Base-by-base conservation (phyloP, 768 basidiomycete genomes). In the Rhodotorula diobovata region DNA sequence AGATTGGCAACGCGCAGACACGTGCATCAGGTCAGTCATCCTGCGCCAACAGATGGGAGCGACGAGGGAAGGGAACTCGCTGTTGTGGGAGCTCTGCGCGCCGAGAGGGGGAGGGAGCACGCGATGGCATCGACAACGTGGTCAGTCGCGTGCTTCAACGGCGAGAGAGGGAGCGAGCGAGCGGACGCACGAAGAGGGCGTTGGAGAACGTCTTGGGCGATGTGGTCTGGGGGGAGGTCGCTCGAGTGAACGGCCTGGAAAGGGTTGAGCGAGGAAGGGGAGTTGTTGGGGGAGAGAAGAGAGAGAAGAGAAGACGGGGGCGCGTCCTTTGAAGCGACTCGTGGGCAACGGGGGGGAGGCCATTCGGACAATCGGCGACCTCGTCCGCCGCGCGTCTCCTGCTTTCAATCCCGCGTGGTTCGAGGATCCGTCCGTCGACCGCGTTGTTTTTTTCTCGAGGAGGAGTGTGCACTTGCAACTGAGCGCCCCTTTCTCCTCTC, bases 151-250 rank as follows among this genome's bases (percentile, higher is more conserved):
- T 25, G 28, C 15, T 23, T 37, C 14, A 43, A 43, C 39, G 2
- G 39, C 56, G 30, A 12, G 45, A 12, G 35, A 12, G 56, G 23
- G 4, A 14, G 25, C 37, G 56, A 28, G 21, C 16, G 18, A 16
- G 56, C 35, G 46, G 60, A 61, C 67, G 41, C 54, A 68, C 67
- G 66, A 56, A 54, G 54, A 68, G 67, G 30, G 45, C 32, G 61
- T 68, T 68, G 32, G 67, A 61, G 53, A 68, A 68, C 67, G 67
- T 68, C 53, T 30, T 68, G 60, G 54, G 30, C 55, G 41, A 39
- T 39, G 12, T 8, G 23, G 28, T 7, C 8, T 16, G 41, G 37
- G 20, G 25, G 10, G 39, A 53, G 37, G 57, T 10, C 46, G 41
- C 35, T 41, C 7, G 53, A 23, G 8, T 9, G 45, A 20, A 23